Conservation (phyloP, 371 early-diverging fungal species). For the Actinomucor elegans region DNA sequence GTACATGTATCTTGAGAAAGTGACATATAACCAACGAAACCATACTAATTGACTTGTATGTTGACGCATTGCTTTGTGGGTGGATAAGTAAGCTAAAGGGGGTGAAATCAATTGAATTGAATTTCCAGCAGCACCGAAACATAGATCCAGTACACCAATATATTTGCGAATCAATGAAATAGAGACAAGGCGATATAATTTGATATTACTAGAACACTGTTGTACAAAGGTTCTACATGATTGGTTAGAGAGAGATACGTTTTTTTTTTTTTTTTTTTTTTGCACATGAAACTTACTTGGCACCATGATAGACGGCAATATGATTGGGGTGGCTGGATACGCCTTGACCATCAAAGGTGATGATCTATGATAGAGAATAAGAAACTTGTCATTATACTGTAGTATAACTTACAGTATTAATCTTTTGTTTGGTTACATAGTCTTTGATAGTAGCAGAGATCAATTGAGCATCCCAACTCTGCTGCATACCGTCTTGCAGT, state of each 20-base stretch:
- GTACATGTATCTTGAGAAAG: slow-evolving; percentile 94
- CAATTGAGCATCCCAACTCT: slow-evolving; percentile 66
- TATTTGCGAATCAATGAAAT: slow-evolving; percentile 79
- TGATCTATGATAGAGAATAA: slow-evolving; percentile 49
- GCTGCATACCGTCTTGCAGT: slow-evolving; percentile 77
- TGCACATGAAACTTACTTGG: slow-evolving; percentile 60
- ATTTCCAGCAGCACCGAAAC: slow-evolving; percentile 6
- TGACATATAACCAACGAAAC: slow-evolving; percentile 93
- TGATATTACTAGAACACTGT: slow-evolving; percentile 10
- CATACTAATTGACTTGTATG: slow-evolving; percentile 92
- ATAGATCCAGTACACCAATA: slow-evolving; percentile 63
- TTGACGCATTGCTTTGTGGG: slow-evolving; percentile 79
- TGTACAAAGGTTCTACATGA: slow-evolving; percentile 8
- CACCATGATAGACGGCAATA: slow-evolving; percentile 77
- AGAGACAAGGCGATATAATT: slow-evolving; percentile 61
- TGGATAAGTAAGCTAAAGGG: slow-evolving; percentile 44
- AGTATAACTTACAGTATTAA: slow-evolving; percentile 58
- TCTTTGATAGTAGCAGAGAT: slow-evolving; percentile 61
- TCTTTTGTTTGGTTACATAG: slow-evolving; percentile 57
- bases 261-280: too few species aligned
- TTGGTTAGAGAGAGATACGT: too few species aligned
- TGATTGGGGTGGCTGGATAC: slow-evolving; percentile 96
- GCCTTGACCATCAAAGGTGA: slow-evolving; percentile 94
- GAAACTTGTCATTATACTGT: background rate
- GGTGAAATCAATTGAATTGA: slow-evolving; percentile 49